Evolutionary conservation across 805 yeast species (phyloP).

Genomic region (Kregervanrija delftensis): DNA sequence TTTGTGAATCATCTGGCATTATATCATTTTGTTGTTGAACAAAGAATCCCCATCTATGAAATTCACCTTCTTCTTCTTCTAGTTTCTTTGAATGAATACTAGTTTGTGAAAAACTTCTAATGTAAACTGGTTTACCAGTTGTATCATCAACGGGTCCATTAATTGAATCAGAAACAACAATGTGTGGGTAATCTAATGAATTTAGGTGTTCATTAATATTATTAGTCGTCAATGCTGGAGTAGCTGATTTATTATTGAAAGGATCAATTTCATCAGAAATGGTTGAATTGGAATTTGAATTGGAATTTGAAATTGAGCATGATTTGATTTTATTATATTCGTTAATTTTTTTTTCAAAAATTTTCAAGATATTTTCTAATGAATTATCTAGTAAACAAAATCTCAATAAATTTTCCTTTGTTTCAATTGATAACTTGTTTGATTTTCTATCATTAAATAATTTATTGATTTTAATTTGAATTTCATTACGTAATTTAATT

Average conservation of each 20-base stretch:
- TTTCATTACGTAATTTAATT: constrained; percentile 39
- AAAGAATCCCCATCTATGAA: constrained; percentile 79
- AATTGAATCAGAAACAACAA: constrained; percentile 61
- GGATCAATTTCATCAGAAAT: no score
- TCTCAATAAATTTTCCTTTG: constrained; percentile 46
- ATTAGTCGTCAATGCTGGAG: neutral
- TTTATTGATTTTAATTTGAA: constrained; percentile 45
- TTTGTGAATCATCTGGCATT: constrained; percentile 20
- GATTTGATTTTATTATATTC: no score
- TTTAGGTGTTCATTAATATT: constrained; percentile 16
- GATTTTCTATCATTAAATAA: constrained; percentile 39
- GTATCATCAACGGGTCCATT: constrained; percentile 56
- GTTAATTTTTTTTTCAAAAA: constrained; percentile 23
- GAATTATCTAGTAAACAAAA: constrained; percentile 50
- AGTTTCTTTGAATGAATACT: constrained; percentile 64
- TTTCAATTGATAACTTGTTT: constrained; percentile 45
- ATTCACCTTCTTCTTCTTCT: constrained; percentile 89
- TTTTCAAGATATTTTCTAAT: constrained; percentile 43
- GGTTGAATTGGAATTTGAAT: no score
- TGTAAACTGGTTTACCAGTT: constrained; percentile 67
- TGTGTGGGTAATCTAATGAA: constrained; percentile 42
- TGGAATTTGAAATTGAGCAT: no score
- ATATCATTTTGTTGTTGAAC: constrained; percentile 51
- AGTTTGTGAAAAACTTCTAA: constrained; percentile 58
- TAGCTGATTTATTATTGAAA: no score